Conservation (phyloP, 331 rosid genomes). For the Malus hybrid region DNA sequence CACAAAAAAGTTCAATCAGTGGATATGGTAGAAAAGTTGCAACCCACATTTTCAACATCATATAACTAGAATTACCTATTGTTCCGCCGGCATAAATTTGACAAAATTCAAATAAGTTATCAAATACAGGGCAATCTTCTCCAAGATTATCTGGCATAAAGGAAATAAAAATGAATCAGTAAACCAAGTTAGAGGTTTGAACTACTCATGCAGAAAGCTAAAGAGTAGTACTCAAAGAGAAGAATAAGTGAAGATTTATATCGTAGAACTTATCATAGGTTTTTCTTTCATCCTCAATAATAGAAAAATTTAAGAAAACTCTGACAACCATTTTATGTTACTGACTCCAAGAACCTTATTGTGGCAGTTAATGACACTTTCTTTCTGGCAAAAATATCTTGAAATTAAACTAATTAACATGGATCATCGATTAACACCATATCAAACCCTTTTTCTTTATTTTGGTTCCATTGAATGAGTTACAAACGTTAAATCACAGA, state of each 20-base stretch:
- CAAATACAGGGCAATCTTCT: constrained; percentile 97
- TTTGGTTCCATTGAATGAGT: neutral
- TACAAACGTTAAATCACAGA: neutral
- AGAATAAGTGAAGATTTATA: neutral
- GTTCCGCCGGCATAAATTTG: constrained; percentile 98
- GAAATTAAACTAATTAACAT: neutral
- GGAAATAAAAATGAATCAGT: constrained; percentile 1
- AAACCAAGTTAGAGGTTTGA: neutral
- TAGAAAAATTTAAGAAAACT: neutral
- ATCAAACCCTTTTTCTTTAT: neutral
- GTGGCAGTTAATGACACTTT: neutral
- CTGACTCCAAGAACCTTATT: neutral
- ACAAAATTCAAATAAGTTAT: constrained; percentile 93
- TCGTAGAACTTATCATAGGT: neutral
- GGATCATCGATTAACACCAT: neutral
- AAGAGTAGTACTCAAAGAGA: neutral
- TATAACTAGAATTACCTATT: constrained; percentile 45
- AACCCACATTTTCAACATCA: neutral
- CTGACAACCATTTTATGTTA: neutral
- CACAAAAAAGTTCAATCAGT: constrained; percentile 9
- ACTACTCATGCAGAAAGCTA: neutral
- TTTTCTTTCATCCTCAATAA: neutral
- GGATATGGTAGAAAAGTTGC: constrained; percentile 10
- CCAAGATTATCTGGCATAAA: constrained; percentile 76
- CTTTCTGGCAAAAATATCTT: neutral